Evolutionary conservation across 495 filamentous ascomycete species (phyloP).

Genomic region (Podospora sp.): DNA sequence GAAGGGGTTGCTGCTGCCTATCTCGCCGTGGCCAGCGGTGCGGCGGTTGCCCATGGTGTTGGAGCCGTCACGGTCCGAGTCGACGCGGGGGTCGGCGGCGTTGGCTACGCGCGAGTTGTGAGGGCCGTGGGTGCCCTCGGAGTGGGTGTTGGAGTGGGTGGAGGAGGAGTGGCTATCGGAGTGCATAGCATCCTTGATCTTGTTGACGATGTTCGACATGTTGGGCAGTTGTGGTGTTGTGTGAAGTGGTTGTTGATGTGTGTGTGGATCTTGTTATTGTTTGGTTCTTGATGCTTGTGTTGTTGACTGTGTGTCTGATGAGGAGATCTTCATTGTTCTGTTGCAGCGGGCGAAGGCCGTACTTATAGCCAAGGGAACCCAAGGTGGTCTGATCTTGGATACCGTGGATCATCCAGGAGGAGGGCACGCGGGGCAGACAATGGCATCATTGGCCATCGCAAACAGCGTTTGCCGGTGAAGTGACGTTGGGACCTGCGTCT

Average conservation of each 20-base stretch:
- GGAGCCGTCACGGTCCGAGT: conserved; percentile 45
- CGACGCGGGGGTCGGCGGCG: conserved; percentile 51
- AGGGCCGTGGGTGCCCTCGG: conserved; percentile 46
- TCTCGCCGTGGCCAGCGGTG: conserved; percentile 26
- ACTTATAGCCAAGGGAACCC: not conserved
- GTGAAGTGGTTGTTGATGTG: conserved; percentile 18
- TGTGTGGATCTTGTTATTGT: conserved; percentile 12
- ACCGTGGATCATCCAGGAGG: not conserved
- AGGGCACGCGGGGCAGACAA: not conserved
- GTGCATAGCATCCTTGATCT: conserved; percentile 70
- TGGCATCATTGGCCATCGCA: conserved; percentile 6
- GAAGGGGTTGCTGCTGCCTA: conserved; percentile 26
- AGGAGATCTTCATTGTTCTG: conserved; percentile 2
- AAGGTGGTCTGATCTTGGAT: too few relatives aligned
- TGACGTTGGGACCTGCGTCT: not conserved
- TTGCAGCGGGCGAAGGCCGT: not conserved
- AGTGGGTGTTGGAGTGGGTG: conserved; percentile 21
- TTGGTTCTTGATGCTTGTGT: not conserved
- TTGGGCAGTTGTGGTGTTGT: conserved; percentile 36
- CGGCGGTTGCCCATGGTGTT: conserved; percentile 31
- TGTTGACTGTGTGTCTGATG: conserved; percentile 3
- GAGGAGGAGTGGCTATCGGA: conserved; percentile 6
- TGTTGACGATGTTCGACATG: conserved; percentile 72
- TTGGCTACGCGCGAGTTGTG: conserved; percentile 43
- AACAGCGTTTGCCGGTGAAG: not conserved